A percentile compares a stretch with the other conserved stretches of the same genome.
Evolutionary conservation across 1,139 yeast genomes (phyloP).

Genomic region (Scheffersomyces cryptocercus): DNA sequence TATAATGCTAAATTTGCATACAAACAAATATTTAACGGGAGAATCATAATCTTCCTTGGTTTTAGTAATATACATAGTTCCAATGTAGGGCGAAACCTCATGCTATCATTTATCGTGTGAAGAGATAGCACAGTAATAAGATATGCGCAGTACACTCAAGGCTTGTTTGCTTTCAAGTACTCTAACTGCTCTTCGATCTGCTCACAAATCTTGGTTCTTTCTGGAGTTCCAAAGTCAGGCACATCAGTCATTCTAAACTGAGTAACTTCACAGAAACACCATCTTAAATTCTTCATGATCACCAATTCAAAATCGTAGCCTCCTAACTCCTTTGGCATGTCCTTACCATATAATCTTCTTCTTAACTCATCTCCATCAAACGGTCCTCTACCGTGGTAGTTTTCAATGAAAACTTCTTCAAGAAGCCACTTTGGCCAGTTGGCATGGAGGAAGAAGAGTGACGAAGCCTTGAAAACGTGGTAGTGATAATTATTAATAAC

Average conservation of each 20-base stretch:
- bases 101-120: too few relatives aligned
- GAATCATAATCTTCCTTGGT: too few relatives aligned
- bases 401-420: constrained; percentile 24
- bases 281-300: constrained; percentile 25
- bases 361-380: constrained; percentile 17
- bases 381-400: constrained; percentile 31
- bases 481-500: constrained; percentile 27
- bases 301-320: constrained; percentile 32
- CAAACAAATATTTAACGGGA: too few relatives aligned
- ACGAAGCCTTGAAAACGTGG: constrained; percentile 30
- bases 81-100: too few relatives aligned
- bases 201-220: constrained; percentile 24
- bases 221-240: constrained; percentile 21
- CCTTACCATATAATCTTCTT: constrained; percentile 31
- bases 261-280: constrained; percentile 30
- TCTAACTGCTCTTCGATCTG: constrained; percentile 22
- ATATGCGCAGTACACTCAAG: background rate
- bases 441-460: constrained; percentile 37
- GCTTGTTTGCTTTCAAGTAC: background rate
- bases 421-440: constrained; percentile 39
- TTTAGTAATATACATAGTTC: too few relatives aligned
- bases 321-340: constrained; percentile 25
- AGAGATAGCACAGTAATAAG: too few relatives aligned
- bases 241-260: constrained; percentile 21
- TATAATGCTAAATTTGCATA: too few relatives aligned